These are phyloP conservation scores for Chlorella sorokiniana DNA, from an alignment of 139 green algal species.

Conservation along the genomic window DNA sequence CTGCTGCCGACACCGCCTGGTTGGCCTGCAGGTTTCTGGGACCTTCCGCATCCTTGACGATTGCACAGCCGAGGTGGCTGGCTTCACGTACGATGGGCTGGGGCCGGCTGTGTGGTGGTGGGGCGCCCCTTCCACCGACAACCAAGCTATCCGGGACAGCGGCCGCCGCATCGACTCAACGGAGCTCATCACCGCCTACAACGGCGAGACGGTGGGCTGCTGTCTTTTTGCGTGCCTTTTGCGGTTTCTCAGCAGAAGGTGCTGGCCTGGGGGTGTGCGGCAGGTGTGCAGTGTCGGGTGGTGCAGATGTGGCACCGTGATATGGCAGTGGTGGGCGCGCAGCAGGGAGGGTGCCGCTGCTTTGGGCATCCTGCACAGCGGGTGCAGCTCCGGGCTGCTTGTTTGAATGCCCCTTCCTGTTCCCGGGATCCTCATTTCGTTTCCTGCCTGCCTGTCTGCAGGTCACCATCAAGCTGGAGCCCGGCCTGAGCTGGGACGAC, in stretches of 20 bases:
- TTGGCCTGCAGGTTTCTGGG: background rate
- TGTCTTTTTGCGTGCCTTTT: background rate
- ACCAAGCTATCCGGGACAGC: background rate
- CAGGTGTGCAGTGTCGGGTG: too few species aligned
- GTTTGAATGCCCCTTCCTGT: background rate
- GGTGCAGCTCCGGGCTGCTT: background rate
- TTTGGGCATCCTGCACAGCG: too few species aligned
- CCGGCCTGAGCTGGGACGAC: background rate
- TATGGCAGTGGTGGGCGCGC: too few species aligned
- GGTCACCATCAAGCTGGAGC: background rate
- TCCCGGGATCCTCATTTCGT: too few species aligned
- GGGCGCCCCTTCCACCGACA: slow-evolving; percentile 6
- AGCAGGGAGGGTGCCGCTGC: too few species aligned
- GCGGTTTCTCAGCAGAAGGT: too few species aligned
- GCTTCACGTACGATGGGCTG: slow-evolving; percentile 9
- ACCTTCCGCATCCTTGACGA: background rate
- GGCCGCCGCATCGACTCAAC: background rate
- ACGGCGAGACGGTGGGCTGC: slow-evolving; percentile 12
- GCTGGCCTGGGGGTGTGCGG: too few species aligned
- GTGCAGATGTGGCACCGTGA: too few species aligned
- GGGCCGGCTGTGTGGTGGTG: slow-evolving; percentile 7
- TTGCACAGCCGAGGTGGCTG: background rate
- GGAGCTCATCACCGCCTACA: background rate
- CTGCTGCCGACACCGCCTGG: background rate
- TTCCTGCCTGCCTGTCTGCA: background rate